These are phyloP conservation scores for Trichoderma sp. DNA, from an alignment of 2,329 filamentous ascomycete species.

Conservation along the genomic window DNA sequence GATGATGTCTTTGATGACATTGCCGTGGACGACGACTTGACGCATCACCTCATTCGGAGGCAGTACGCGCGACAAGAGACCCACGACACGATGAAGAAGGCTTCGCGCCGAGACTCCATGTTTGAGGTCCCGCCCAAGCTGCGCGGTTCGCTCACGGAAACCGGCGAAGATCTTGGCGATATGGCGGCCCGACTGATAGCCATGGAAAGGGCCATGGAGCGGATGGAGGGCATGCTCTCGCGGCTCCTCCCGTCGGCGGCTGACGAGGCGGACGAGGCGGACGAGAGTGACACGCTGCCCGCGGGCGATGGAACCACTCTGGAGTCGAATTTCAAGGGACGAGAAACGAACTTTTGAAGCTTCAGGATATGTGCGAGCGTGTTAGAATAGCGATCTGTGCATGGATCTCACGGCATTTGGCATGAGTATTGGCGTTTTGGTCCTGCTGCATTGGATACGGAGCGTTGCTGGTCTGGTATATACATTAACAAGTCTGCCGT, in stretches of 20 bases:
- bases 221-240: conserved; percentile 53
- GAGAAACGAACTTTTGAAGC: conserved; percentile 9
- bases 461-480: background rate
- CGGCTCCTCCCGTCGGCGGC: conserved; percentile 41
- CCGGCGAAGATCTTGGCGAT: conserved; percentile 47
- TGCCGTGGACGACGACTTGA: conserved; percentile 60
- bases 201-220: conserved; percentile 54
- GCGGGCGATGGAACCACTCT: conserved; percentile 35
- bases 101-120: conserved; percentile 58
- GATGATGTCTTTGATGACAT: conserved; percentile 61
- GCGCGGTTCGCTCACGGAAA: conserved; percentile 51
- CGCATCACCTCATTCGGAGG: conserved; percentile 58
- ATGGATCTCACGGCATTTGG: conserved; percentile 3
- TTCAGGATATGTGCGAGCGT: background rate
- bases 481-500: background rate
- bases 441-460: conserved; percentile 13
- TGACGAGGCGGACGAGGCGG: background rate
- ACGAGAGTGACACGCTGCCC: conserved; percentile 10
- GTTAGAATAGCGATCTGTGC: conserved; percentile 6
- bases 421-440: conserved; percentile 10
- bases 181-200: conserved; percentile 49
- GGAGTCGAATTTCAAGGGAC: conserved; percentile 38
- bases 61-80: conserved; percentile 55
- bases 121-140: conserved; percentile 55
- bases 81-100: conserved; percentile 33